phyloP scores from a whole-genome alignment of 140 eudicot genomes.

The Senecio squalidus region DNA sequence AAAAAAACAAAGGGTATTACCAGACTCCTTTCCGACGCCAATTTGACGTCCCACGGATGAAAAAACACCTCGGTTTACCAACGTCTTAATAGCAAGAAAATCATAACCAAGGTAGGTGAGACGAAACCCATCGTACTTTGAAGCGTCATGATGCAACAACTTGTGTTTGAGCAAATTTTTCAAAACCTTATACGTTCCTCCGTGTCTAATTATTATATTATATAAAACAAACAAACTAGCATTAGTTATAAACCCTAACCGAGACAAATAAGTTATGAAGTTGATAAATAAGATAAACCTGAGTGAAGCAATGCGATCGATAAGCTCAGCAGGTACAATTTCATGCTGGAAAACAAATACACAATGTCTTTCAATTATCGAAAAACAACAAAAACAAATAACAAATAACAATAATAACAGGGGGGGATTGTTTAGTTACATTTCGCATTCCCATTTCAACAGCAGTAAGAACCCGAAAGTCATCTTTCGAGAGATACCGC shows the following conservation, averaged over 20 bases:
- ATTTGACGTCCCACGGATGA: constrained; percentile 89
- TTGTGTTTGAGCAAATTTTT: constrained; percentile 93
- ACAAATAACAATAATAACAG: background rate
- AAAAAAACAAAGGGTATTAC: too few species aligned
- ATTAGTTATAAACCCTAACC: background rate
- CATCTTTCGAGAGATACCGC: constrained; percentile 92
- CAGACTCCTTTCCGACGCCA: constrained; percentile 98
- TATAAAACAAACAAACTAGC: constrained; percentile 6
- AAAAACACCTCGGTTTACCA: constrained; percentile 90
- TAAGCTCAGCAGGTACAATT: constrained; percentile 87
- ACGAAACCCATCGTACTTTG: constrained; percentile 88
- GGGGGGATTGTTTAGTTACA: constrained; percentile 26
- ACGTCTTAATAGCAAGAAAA: constrained; percentile 88
- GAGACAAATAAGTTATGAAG: background rate
- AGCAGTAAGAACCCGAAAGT: constrained; percentile 87
- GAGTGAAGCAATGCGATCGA: constrained; percentile 84
- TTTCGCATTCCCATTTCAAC: constrained; percentile 99
- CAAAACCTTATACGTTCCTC: constrained; percentile 93
- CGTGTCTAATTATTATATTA: too few species aligned
- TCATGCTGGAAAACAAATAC: constrained; percentile 63
- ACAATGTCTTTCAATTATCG: background rate
- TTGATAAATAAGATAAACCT: constrained; percentile 34
- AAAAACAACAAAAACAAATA: background rate
- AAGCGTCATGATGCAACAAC: constrained; percentile 83
- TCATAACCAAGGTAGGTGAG: constrained; percentile 94